Evolutionary conservation across 495 filamentous ascomycete species (phyloP).

Genomic region (Arthonia radiata): DNA sequence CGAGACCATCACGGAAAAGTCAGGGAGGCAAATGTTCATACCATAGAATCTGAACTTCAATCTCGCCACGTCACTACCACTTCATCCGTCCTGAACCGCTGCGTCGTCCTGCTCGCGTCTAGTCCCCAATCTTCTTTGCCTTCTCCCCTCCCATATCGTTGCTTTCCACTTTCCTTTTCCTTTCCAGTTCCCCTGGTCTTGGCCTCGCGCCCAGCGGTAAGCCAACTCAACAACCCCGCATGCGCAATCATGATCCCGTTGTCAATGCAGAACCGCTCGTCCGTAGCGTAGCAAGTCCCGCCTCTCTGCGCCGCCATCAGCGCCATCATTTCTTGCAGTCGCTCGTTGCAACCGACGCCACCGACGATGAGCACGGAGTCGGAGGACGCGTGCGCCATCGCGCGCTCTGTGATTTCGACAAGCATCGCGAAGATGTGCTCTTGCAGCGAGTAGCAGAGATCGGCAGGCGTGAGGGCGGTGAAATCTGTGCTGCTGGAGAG

Average conservation of each 20-base stretch:
- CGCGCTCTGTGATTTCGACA: constrained; percentile 93
- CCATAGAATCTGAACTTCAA: constrained; percentile 12
- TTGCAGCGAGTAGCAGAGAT: constrained; percentile 83
- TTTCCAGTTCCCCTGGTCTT: background rate
- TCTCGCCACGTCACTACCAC: constrained; percentile 82
- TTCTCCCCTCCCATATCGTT: constrained; percentile 31
- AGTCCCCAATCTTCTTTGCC: constrained; percentile 25
- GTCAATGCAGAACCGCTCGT: constrained; percentile 95
- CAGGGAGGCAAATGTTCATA: constrained; percentile 1
- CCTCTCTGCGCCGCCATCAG: constrained; percentile 79
- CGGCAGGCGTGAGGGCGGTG: constrained; percentile 59
- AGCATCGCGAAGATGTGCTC: constrained; percentile 93
- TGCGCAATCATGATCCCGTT: constrained; percentile 99
- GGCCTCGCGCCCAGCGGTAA: too few relatives aligned
- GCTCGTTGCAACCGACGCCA: constrained; percentile 93
- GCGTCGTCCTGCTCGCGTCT: constrained; percentile 71
- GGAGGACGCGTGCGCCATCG: constrained; percentile 91
- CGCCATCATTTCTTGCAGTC: constrained; percentile 95
- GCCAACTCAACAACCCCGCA: constrained; percentile 67
- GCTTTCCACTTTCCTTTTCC: background rate
- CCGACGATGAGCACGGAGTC: constrained; percentile 83
- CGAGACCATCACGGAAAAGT: too few relatives aligned
- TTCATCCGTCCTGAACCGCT: constrained; percentile 87
- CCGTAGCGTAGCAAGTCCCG: constrained; percentile 78
- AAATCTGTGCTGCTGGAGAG: too few relatives aligned